These are phyloP conservation scores for Fraxinus floribunda DNA, from an alignment of 305 asterid genomes.

Conservation along the genomic window DNA sequence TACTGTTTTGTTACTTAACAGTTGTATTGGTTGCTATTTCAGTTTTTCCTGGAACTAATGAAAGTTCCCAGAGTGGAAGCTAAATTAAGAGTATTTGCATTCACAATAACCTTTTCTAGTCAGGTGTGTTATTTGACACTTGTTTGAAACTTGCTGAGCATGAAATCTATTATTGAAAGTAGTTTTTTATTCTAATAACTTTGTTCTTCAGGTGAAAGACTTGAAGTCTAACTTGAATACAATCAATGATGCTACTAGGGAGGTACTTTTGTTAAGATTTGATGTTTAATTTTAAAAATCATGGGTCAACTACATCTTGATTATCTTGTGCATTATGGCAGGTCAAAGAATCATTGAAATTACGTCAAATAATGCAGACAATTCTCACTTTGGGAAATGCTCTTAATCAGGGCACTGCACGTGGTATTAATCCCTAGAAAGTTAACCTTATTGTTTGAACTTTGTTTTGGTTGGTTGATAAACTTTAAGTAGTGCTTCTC, in stretches of 20 bases:
- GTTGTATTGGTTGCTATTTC: slow-evolving; percentile 34
- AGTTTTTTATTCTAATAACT: slow-evolving; percentile 20
- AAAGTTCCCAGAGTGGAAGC: slow-evolving; percentile 98
- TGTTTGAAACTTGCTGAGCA: slow-evolving; percentile 15
- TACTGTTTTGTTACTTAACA: slow-evolving; percentile 27
- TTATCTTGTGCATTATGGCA: slow-evolving; percentile 33
- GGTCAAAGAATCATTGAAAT: slow-evolving; percentile 85
- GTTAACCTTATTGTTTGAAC: slow-evolving; percentile 7
- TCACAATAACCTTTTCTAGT: slow-evolving; percentile 76
- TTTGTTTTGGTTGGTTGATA: slow-evolving; percentile 18
- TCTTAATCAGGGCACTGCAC: slow-evolving; percentile 95
- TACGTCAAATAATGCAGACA: slow-evolving; percentile 97
- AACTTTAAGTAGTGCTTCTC: slow-evolving; percentile 19
- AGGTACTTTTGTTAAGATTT: slow-evolving; percentile 50
- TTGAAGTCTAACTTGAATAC: slow-evolving; percentile 68
- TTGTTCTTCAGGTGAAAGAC: slow-evolving; percentile 71
- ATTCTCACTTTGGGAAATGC: slow-evolving; percentile 98
- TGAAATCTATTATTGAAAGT: slow-evolving; percentile 22
- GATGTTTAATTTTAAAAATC: slow-evolving; percentile 20
- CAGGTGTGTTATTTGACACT: slow-evolving; percentile 58
- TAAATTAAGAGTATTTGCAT: slow-evolving; percentile 95
- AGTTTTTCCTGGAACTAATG: slow-evolving; percentile 98
- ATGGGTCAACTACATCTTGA: slow-evolving; percentile 23
- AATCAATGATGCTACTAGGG: slow-evolving; percentile 80
- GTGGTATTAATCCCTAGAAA: slow-evolving; percentile 56